Percentiles rank a stretch among this genome's conserved stretches.
Conservation (phyloP, 2,329 filamentous ascomycete genomes). For the Chlorencoelia australis region DNA sequence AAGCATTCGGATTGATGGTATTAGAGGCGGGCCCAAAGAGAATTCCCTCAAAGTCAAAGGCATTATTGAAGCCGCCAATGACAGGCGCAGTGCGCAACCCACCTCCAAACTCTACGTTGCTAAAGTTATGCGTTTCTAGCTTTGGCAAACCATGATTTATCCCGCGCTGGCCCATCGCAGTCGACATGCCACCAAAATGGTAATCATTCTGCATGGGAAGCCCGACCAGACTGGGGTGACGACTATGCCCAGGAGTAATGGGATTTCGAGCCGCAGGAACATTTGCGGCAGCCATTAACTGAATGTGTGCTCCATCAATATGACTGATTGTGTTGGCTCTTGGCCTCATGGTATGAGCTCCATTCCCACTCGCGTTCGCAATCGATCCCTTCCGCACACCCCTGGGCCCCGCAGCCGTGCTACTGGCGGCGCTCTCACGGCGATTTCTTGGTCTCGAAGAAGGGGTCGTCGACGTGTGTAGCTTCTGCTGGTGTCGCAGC, state of each 20-base stretch:
- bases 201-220: constrained; percentile 52
- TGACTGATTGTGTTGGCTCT: constrained; percentile 95
- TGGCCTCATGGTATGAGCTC: constrained; percentile 60
- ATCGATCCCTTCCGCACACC: constrained; percentile 90
- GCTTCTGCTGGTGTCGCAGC: constrained; percentile 93
- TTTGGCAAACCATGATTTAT: constrained; percentile 64
- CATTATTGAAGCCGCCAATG: constrained; percentile 50
- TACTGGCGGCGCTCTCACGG: constrained; percentile 74
- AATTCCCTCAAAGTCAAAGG: constrained; percentile 60
- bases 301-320: constrained; percentile 68
- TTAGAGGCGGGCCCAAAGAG: constrained; percentile 60
- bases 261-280: constrained; percentile 36
- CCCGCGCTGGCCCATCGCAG: constrained; percentile 55
- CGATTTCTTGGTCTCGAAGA: constrained; percentile 79
- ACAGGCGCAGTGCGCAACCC: constrained; percentile 72
- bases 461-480: constrained; percentile 86
- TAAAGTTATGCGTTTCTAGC: constrained; percentile 68
- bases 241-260: constrained; percentile 47
- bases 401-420: constrained; percentile 54
- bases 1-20: constrained; percentile 62
- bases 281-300: constrained; percentile 56
- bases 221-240: constrained; percentile 65
- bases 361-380: constrained; percentile 50
- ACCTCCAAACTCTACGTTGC: constrained; percentile 51
- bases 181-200: constrained; percentile 64